Evolutionary conservation across 768 basidiomycete species (phyloP).

Genomic region (Infundibulicybe gibba): DNA sequence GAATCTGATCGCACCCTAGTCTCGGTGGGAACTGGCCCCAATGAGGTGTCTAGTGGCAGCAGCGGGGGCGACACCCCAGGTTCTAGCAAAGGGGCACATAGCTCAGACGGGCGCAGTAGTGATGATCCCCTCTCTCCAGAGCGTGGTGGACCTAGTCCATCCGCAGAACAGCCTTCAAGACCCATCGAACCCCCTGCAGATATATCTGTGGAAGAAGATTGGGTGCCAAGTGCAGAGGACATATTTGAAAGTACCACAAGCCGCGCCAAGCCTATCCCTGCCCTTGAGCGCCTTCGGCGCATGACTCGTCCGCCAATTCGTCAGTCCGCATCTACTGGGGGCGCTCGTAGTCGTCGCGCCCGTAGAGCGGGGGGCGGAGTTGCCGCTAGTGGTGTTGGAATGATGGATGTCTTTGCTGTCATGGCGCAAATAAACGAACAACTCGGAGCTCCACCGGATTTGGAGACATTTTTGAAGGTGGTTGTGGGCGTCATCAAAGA

Average conservation of each 20-base stretch:
- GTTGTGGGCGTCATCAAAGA: conserved; percentile 72
- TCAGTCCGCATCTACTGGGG: conserved; percentile 2
- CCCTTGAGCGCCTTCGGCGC: conserved; percentile 64
- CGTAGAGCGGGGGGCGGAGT: conserved; percentile 10
- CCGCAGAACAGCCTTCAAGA: too few relatives aligned
- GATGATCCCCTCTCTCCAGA: background rate
- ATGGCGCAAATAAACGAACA: conserved; percentile 82
- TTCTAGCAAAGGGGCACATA: background rate
- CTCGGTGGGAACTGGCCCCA: too few relatives aligned
- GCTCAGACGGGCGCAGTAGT: background rate
- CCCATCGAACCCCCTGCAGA: too few relatives aligned
- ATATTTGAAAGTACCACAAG: conserved; percentile 73
- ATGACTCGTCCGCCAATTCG: conserved; percentile 21
- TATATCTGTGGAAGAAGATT: conserved; percentile 16
- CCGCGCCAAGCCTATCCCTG: conserved; percentile 62
- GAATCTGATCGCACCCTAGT: background rate
- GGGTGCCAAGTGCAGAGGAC: conserved; percentile 49
- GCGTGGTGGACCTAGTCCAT: too few relatives aligned
- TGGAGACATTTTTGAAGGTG: conserved; percentile 69
- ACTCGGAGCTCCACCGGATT: conserved; percentile 57
- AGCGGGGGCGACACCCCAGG: too few relatives aligned
- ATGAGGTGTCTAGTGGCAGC: too few relatives aligned
- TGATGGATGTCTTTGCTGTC: conserved; percentile 80
- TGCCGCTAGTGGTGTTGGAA: conserved; percentile 36
- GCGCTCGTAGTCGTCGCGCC: conserved; percentile 13